Evolutionary conservation across 2,329 filamentous ascomycete genomes (phyloP).

Genomic region (Colletotrichum sp.): DNA sequence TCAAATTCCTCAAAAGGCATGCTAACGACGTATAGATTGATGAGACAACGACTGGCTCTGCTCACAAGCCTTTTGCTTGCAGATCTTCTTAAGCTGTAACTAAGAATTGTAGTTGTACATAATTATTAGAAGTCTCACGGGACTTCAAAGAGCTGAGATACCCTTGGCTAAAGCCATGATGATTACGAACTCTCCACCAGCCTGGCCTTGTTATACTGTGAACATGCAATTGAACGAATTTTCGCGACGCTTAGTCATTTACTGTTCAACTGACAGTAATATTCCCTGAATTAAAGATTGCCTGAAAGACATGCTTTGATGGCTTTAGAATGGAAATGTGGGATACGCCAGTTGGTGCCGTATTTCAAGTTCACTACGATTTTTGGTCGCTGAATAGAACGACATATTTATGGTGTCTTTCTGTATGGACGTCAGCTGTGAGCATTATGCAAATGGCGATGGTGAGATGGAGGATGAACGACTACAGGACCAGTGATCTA

Average conservation of each 20-base stretch:
- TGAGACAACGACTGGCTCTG: slow-evolving; percentile 15
- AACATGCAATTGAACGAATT: neutral
- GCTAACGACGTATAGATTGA: slow-evolving; percentile 19
- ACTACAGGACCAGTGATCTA: neutral
- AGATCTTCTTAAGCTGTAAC: neutral
- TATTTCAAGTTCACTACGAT: neutral
- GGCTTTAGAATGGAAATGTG: neutral
- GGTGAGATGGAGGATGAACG: neutral
- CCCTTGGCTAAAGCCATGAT: neutral
- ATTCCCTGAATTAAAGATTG: neutral
- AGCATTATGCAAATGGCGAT: neutral
- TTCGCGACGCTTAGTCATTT: neutral
- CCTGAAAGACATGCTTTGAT: neutral
- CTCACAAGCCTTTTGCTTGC: slow-evolving; percentile 19
- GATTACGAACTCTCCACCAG: neutral
- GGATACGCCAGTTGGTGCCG: neutral
- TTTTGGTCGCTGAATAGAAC: neutral
- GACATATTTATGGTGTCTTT: neutral
- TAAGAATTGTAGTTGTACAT: neutral
- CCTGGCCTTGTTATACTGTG: neutral
- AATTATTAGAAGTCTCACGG: neutral
- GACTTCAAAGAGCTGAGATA: neutral
- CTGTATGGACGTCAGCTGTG: neutral
- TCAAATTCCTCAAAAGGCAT: neutral
- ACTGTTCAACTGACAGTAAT: neutral